phyloP scores from a whole-genome alignment of 1,284 basidiomycete genomes.

The Fomitiporia mediterranea region DNA sequence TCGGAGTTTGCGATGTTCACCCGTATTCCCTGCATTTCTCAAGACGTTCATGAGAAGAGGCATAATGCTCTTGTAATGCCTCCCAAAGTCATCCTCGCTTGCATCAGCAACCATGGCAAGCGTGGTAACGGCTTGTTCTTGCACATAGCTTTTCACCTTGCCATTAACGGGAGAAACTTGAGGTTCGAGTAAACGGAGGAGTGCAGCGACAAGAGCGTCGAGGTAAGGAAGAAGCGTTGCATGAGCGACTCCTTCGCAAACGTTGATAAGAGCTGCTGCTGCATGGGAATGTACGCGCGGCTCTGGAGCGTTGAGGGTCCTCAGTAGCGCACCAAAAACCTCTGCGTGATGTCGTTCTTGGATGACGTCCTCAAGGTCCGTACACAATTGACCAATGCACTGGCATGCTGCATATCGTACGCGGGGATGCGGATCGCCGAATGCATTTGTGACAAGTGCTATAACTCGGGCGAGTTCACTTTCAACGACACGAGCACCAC shows the following conservation, averaged over 20 bases:
- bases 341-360: constrained; percentile 65
- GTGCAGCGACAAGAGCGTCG: constrained; percentile 68
- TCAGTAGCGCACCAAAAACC: constrained; percentile 65
- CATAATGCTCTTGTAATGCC: constrained; percentile 77
- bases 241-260: constrained; percentile 78
- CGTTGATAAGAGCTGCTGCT: constrained; percentile 83
- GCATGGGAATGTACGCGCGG: constrained; percentile 82
- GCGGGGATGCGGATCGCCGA: constrained; percentile 72
- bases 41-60: constrained; percentile 69
- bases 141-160: constrained; percentile 54
- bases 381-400: constrained; percentile 81
- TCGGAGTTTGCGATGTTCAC: constrained; percentile 61
- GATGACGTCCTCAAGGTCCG: constrained; percentile 80
- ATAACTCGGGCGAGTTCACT: constrained; percentile 74
- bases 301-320: constrained; percentile 71
- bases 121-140: constrained; percentile 81
- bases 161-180: constrained; percentile 10
- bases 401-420: constrained; percentile 84
- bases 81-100: constrained; percentile 61
- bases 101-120: constrained; percentile 82
- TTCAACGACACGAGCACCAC: constrained; percentile 50
- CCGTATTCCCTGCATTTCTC: constrained; percentile 53
- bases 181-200: constrained; percentile 61
- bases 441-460: constrained; percentile 72
- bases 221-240: constrained; percentile 70